Evolutionary conservation across 2,329 filamentous ascomycete genomes (phyloP).

Genomic region (Penicillium crustosum): DNA sequence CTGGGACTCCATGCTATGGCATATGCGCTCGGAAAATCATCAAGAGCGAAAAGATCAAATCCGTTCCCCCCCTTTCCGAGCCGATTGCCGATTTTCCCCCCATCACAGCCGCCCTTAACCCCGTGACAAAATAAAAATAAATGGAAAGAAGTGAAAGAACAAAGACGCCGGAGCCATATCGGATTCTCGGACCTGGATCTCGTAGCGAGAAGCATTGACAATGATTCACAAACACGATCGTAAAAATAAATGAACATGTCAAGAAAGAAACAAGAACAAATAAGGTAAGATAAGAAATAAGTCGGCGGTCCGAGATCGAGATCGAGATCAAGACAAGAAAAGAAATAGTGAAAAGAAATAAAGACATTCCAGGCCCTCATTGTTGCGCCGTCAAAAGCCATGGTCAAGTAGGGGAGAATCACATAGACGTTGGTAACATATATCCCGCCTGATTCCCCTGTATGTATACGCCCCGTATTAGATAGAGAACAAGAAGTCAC

Average conservation of each 20-base stretch:
- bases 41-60: background rate
- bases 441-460: conserved; percentile 34
- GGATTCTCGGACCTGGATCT: conserved; percentile 11
- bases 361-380: conserved; percentile 25
- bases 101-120: background rate
- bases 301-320: conserved; percentile 1
- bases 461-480: conserved; percentile 43
- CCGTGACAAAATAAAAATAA: background rate
- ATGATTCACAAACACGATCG: conserved; percentile 13
- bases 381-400: conserved; percentile 36
- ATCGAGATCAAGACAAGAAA: conserved; percentile 12
- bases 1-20: background rate
- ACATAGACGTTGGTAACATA: conserved; percentile 31
- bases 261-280: conserved; percentile 17
- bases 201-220: conserved; percentile 17
- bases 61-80: background rate
- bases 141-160: conserved; percentile 7
- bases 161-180: conserved; percentile 6
- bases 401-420: conserved; percentile 24
- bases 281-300: conserved; percentile 17
- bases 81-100: background rate
- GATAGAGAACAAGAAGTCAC: conserved; percentile 29
- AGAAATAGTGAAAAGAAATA: conserved; percentile 17
- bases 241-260: conserved; percentile 20
- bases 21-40: conserved; percentile 1